phyloP scores from a whole-genome alignment of 2,329 filamentous ascomycete species.

The Rhexocercosporidium sp. region DNA sequence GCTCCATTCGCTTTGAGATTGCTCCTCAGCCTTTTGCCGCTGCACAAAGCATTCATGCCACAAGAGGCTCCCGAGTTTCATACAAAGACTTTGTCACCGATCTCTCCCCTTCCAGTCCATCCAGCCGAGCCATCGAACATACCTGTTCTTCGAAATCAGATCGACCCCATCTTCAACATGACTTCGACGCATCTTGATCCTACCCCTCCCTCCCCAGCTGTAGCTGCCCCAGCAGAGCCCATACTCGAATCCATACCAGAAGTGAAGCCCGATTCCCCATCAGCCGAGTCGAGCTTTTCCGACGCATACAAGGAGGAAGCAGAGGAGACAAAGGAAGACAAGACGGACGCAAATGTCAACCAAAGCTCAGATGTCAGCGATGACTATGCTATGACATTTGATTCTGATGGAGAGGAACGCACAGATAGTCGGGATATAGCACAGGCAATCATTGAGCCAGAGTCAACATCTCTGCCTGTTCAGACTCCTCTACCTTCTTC shows the following conservation, averaged over 20 bases:
- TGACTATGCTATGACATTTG: slow-evolving; percentile 46
- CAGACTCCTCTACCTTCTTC: slow-evolving; percentile 28
- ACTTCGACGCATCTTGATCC: slow-evolving; percentile 60
- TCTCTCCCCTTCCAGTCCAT: slow-evolving; percentile 73
- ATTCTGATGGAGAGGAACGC: slow-evolving; percentile 42
- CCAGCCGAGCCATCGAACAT: slow-evolving; percentile 71
- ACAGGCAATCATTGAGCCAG: slow-evolving; percentile 39
- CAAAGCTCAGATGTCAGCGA: slow-evolving; percentile 40
- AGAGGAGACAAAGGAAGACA: slow-evolving; percentile 26
- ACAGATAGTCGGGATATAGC: slow-evolving; percentile 42
- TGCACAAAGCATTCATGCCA: slow-evolving; percentile 31
- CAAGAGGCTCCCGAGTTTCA: slow-evolving; percentile 61
- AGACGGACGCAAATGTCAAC: slow-evolving; percentile 25
- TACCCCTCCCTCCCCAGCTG: slow-evolving; percentile 31
- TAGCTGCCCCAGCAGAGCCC: slow-evolving; percentile 26
- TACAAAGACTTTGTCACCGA: slow-evolving; percentile 69
- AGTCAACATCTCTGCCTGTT: slow-evolving; percentile 34
- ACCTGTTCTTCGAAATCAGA: slow-evolving; percentile 72
- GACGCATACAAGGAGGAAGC: slow-evolving; percentile 43
- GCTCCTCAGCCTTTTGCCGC: slow-evolving; percentile 6
- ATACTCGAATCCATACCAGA: slow-evolving; percentile 15
- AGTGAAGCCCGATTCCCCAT: slow-evolving; percentile 29
- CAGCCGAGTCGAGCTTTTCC: slow-evolving; percentile 41
- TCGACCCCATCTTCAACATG: slow-evolving; percentile 74
- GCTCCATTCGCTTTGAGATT: neutral